Evolutionary conservation across 306 rosid species (phyloP), one percentile per base, ranked within the genome.

Genomic region (Gastrolobium villosum): DNA sequence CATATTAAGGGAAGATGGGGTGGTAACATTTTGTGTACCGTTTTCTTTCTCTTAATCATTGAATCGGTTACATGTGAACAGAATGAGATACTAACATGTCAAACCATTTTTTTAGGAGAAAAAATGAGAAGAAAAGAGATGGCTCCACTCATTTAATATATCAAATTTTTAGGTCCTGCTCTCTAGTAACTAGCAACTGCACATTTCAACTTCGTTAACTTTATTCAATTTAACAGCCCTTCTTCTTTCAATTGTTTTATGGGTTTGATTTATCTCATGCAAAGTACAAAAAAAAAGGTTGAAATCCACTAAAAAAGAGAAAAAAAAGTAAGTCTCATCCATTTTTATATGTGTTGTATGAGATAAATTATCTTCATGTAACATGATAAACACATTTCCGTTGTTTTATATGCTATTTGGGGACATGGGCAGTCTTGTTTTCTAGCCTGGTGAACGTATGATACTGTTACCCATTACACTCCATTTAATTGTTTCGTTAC

Each of bases 61-160:
- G 67, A 32, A 31, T 36, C 39, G 1, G 37, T 59, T 14, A 14
- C 56, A 32, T 5, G 39, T 70, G 75, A 70, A 52, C 2, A 5
- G 48, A 49, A 40, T 39, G 14, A 30, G 2, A 56, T 32, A 31
- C n/a, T 32, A 13, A 32, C 3, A 59, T 59, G 4, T 10, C 41
- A 10, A 31, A 15, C 9, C 3, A 70, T 4, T n/a, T 0, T 41
- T 40, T 40, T 28, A 72, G 8, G 36, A 30, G 32, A 2, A 40
- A 70, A 31, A 15, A 79, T 2, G 3, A 34, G 63, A 59, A 40
- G 65, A 31, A 15, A 79, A 2, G 3, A 34, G 63, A 59, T 54
- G 87, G 86, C 74, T 81, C 86, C 78, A 75, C 83, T 39, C 45
- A 79, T 79, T 79, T 49, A 82, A 75, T 84, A 70, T 55, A 70